These are phyloP conservation scores for Coemansia sp. DNA, from an alignment of 192 early-diverging fungal genomes.

Conservation along the genomic window DNA sequence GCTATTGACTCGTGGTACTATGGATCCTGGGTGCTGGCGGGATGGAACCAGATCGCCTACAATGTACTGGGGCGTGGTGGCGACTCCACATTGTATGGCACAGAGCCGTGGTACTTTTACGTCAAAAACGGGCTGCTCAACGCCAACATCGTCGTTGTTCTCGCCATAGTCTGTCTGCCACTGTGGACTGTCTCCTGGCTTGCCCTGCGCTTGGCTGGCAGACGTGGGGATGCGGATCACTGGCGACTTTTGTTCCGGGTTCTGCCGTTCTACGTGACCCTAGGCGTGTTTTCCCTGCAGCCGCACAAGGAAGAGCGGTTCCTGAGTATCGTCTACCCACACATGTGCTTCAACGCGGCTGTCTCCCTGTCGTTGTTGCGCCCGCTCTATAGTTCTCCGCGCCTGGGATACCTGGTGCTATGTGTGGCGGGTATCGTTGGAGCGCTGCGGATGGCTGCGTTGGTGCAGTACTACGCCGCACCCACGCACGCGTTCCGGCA, in stretches of 20 bases:
- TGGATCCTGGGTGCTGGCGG: conserved; percentile 66
- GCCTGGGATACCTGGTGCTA: conserved; percentile 51
- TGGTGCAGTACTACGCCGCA: conserved; percentile 74
- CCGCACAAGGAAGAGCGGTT: conserved; percentile 99
- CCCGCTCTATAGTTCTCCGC: conserved; percentile 28
- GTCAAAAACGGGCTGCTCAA: conserved; percentile 89
- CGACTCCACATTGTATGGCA: conserved; percentile 83
- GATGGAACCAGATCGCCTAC: conserved; percentile 88
- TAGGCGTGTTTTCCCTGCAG: conserved; percentile 78
- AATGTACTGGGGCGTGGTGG: conserved; percentile 76
- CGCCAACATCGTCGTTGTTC: conserved; percentile 79
- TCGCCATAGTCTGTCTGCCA: conserved; percentile 69
- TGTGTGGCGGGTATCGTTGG: conserved; percentile 59
- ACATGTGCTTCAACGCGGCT: conserved; percentile 80
- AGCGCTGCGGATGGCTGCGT: conserved; percentile 69
- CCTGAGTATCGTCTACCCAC: conserved; percentile 88
- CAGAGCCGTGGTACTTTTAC: conserved; percentile 93
- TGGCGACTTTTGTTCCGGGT: conserved; percentile 61
- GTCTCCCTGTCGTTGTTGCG: conserved; percentile 62
- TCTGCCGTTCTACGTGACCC: conserved; percentile 73
- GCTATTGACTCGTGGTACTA: conserved; percentile 83
- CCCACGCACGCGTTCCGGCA: conserved; percentile 66
- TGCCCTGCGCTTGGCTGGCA: conserved; percentile 2
- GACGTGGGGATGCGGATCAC: conserved; percentile 10
- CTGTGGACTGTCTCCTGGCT: conserved; percentile 50